Evolutionary conservation across 305 asterid species (phyloP).

Genomic region (Fraxinus greggii): DNA sequence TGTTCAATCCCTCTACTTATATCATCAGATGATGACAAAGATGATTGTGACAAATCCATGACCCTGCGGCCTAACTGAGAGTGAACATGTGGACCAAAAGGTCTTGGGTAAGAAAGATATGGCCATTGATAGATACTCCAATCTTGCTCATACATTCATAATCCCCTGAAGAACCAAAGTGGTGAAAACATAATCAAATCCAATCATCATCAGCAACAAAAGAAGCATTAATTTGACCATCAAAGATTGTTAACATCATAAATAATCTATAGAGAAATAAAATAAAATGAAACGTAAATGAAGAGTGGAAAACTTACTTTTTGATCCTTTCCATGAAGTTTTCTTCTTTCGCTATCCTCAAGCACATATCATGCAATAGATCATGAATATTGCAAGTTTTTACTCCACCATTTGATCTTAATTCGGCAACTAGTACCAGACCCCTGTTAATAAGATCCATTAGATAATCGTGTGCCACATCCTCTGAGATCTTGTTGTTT

Average conservation of each 20-base stretch:
- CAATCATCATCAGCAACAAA: neutral
- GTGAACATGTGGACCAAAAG: neutral
- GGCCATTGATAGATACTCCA: neutral
- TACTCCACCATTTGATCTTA: neutral
- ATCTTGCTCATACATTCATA: neutral
- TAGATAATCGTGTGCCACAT: constrained; percentile 6
- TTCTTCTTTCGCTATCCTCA: constrained; percentile 9
- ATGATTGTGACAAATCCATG: neutral
- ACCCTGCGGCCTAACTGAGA: neutral
- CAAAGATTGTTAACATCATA: neutral
- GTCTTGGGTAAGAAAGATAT: neutral
- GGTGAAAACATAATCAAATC: too few species aligned
- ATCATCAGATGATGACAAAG: neutral
- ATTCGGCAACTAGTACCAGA: neutral
- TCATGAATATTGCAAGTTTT: constrained; percentile 8
- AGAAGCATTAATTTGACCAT: neutral
- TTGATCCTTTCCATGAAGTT: neutral
- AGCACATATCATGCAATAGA: constrained; percentile 6
- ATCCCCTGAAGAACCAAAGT: neutral
- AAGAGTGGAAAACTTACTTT: neutral
- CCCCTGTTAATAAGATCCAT: constrained; percentile 10
- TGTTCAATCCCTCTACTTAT: neutral
- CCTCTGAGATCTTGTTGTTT: constrained; percentile 4
- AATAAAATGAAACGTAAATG: too few species aligned
- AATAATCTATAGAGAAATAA: too few species aligned